Conservation (phyloP, 2,329 filamentous ascomycete genomes). For the Zasmidium angulare region DNA sequence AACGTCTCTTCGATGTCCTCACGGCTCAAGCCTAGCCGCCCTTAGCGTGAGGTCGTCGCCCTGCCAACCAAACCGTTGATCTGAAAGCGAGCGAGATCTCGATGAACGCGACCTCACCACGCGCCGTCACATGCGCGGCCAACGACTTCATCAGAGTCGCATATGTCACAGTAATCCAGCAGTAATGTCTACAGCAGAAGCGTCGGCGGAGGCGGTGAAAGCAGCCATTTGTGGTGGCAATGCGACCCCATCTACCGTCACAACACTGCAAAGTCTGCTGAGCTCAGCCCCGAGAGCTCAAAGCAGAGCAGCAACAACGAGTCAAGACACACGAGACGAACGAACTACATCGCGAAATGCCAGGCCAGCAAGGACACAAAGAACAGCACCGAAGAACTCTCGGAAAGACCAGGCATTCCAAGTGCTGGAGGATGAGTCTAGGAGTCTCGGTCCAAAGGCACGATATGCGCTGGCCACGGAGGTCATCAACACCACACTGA, state of each 20-base stretch:
- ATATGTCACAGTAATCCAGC: background rate
- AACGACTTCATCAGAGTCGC: background rate
- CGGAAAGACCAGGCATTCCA: constrained; percentile 31
- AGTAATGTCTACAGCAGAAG: constrained; percentile 18
- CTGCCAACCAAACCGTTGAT: background rate
- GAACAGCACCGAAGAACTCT: constrained; percentile 3
- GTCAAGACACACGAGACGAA: constrained; percentile 1
- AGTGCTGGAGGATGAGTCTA: constrained; percentile 37
- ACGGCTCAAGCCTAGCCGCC: too few relatives aligned
- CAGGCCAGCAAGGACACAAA: constrained; percentile 7
- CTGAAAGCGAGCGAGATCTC: background rate
- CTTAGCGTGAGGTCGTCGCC: background rate
- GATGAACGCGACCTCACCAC: background rate
- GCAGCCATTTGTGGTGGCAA: constrained; percentile 17
- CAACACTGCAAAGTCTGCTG: constrained; percentile 28
- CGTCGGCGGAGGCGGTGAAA: constrained; percentile 20
- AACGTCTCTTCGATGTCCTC: too few relatives aligned
- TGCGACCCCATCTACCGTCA: constrained; percentile 26
- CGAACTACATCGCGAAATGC: constrained; percentile 5
- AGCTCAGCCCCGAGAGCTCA: constrained; percentile 9
- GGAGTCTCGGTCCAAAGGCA: constrained; percentile 56
- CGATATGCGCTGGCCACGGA: constrained; percentile 69
- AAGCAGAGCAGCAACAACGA: constrained; percentile 8
- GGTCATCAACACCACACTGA: constrained; percentile 69
- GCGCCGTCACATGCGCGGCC: background rate